A percentile compares a stretch with the other conserved stretches of the same genome.
Evolutionary conservation across 192 early-diverging fungal genomes (phyloP).

Genomic region (Backusella australiensis): DNA sequence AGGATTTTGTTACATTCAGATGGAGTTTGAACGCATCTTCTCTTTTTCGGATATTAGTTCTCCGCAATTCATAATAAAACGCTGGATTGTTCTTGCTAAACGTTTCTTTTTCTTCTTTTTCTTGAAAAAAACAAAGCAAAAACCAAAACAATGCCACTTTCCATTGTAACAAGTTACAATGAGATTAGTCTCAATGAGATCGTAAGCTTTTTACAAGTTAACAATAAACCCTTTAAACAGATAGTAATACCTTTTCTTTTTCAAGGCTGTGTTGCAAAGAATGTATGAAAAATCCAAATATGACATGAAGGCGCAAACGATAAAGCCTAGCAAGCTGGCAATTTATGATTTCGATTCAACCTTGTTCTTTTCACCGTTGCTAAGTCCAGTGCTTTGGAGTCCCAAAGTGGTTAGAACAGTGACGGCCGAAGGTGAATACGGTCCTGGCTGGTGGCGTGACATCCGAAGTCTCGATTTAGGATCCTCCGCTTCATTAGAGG

Average conservation of each 20-base stretch:
- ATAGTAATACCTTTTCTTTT: background rate
- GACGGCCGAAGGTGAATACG: conserved; percentile 17
- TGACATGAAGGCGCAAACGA: background rate
- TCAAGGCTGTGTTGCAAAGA: conserved; percentile 14
- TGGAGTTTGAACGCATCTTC: background rate
- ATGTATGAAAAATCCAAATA: conserved; percentile 6
- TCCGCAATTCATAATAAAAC: background rate
- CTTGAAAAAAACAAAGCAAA: background rate
- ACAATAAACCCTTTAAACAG: background rate
- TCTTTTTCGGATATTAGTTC: background rate
- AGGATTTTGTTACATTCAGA: background rate
- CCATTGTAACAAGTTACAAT: background rate
- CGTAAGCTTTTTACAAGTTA: background rate
- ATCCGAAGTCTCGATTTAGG: conserved; percentile 28
- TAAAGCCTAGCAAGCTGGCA: conserved; percentile 12
- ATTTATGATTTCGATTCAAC: conserved; percentile 39
- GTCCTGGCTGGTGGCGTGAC: conserved; percentile 36
- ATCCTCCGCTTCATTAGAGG: background rate
- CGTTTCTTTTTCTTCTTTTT: background rate
- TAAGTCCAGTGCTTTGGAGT: conserved; percentile 19
- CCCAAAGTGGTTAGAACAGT: background rate
- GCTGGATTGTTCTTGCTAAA: background rate
- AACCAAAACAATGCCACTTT: background rate
- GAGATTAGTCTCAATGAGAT: background rate
- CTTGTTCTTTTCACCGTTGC: conserved; percentile 28